Evolutionary conservation across 805 yeast species (phyloP), one percentile per base, ranked within the genome.

Genomic region (Nakazawaea peltata): DNA sequence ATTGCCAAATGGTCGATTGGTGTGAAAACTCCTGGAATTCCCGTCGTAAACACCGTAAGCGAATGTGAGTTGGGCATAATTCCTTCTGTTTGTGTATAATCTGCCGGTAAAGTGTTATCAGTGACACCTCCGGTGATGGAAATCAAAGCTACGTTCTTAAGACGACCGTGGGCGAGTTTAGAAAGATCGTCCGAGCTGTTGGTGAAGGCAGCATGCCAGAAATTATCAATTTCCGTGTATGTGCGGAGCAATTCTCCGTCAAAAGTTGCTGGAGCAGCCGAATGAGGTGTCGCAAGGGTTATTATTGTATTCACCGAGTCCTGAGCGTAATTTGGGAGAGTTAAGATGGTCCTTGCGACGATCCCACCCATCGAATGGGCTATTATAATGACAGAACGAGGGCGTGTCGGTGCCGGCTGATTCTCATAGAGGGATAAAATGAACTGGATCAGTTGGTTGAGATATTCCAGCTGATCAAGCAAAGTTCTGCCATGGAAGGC

Each of bases 291-390:
- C 0, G 96, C 81, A 25, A 90, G 60, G 0, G 97, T 88, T 16
- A 88, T 44, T 12, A 90, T 80, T 0, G 96, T 80, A 49, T 84
- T 87, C 15, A 92, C 76, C 1, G 95, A 81, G 16, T 69, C 72
- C 4, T 70, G 70, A 1, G 64, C 48, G 51, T 85, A 88, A 49
- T 86, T 88, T 1, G 86, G 81, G 35, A 90, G 57, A 0, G 94
- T 77, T 5, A 85, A 67, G 74, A 88, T 74, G 0, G 85, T 78
- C 40, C 97, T 67, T 3, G 95, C 82, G 1, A 92, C 97, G 13
- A 90, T 73, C 3, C 98, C 98, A 28, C 98, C 98, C 98, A 90
- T 90, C 1, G 97, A 90, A 59, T 90, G 98, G 2, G 86, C 96
- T 1, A 90, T 44, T 0, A 90, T 52, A 0, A 90, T 73, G 2